These are phyloP conservation scores for Rheum nobile DNA, from an alignment of 148 eudicot species.

Conservation along the genomic window DNA sequence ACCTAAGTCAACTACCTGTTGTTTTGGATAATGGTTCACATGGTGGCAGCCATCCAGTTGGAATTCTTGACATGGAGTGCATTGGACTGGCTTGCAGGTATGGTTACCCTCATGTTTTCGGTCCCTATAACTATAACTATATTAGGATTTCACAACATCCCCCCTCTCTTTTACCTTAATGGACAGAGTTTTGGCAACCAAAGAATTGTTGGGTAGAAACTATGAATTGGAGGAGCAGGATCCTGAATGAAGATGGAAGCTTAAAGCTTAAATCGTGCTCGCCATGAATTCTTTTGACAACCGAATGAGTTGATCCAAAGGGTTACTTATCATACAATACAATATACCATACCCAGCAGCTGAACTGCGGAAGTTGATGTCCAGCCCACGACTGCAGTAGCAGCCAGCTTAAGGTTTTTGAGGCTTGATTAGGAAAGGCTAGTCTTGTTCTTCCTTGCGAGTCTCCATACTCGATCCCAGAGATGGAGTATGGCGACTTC, in stretches of 20 bases:
- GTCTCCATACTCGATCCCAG: too few species aligned
- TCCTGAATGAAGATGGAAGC: neutral
- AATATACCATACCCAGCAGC: too few species aligned
- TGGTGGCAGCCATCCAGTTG: conserved; percentile 38
- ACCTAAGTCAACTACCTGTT: conserved; percentile 57
- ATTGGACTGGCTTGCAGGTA: conserved; percentile 75
- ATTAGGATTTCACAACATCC: neutral
- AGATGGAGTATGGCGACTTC: too few species aligned
- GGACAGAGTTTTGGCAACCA: conserved; percentile 40
- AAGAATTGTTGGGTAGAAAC: conserved; percentile 28
- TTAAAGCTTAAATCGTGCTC: neutral
- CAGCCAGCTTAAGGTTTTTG: neutral
- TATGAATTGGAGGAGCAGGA: conserved; percentile 2
- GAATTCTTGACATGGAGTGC: conserved; percentile 76
- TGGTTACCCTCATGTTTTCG: conserved; percentile 7
- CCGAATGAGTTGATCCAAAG: too few species aligned
- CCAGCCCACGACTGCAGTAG: too few species aligned
- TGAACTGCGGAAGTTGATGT: neutral
- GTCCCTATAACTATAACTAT: neutral
- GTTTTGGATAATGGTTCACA: conserved; percentile 29
- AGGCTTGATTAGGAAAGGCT: neutral
- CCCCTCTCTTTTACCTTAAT: neutral
- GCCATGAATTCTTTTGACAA: too few species aligned
- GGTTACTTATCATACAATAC: neutral
- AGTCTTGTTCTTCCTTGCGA: neutral